phyloP scores from a whole-genome alignment of 306 rosid species.

The Erythrophleum fordii region DNA sequence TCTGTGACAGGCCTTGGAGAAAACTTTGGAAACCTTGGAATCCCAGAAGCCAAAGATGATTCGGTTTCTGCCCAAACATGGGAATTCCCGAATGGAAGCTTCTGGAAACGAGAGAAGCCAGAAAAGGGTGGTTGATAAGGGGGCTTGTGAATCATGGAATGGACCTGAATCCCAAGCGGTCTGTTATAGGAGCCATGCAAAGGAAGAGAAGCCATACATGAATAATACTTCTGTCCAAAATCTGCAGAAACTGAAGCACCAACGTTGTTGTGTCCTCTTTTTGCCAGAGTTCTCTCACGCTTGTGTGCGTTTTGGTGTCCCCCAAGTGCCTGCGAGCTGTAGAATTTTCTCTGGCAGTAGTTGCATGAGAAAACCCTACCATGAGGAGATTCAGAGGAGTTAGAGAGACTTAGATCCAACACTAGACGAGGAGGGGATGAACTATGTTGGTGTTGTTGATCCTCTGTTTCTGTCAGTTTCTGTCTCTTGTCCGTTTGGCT shows the following conservation, averaged over 20 bases:
- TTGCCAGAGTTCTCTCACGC: slow-evolving; percentile 80
- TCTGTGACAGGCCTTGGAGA: slow-evolving; percentile 38
- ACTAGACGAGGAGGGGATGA: slow-evolving; percentile 36
- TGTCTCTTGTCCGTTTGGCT: slow-evolving; percentile 15
- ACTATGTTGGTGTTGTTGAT: slow-evolving; percentile 28
- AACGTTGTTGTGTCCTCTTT: slow-evolving; percentile 53
- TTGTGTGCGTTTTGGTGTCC: slow-evolving; percentile 98
- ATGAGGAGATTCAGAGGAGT: slow-evolving; percentile 40
- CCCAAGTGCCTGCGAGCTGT: slow-evolving; percentile 95
- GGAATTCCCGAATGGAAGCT: slow-evolving; percentile 41
- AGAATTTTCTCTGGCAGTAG: slow-evolving; percentile 88
- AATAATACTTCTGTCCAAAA: slow-evolving; percentile 49
- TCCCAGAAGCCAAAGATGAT: slow-evolving; percentile 44
- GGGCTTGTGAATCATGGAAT: slow-evolving; percentile 81
- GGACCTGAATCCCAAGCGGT: slow-evolving; percentile 84
- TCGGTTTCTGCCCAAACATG: slow-evolving; percentile 43
- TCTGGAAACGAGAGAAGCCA: slow-evolving; percentile 44
- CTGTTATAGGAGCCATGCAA: slow-evolving; percentile 75
- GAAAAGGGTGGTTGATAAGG: slow-evolving; percentile 42
- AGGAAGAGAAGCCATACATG: slow-evolving; percentile 87
- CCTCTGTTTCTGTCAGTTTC: slow-evolving; percentile 12
- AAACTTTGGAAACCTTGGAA: slow-evolving; percentile 58
- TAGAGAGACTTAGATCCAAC: slow-evolving; percentile 73
- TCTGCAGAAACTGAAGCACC: slow-evolving; percentile 39
- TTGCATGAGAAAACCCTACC: slow-evolving; percentile 88